These are phyloP conservation scores for Artemisia tridentata DNA, from an alignment of 129 eudicot genomes.

Conservation along the genomic window DNA sequence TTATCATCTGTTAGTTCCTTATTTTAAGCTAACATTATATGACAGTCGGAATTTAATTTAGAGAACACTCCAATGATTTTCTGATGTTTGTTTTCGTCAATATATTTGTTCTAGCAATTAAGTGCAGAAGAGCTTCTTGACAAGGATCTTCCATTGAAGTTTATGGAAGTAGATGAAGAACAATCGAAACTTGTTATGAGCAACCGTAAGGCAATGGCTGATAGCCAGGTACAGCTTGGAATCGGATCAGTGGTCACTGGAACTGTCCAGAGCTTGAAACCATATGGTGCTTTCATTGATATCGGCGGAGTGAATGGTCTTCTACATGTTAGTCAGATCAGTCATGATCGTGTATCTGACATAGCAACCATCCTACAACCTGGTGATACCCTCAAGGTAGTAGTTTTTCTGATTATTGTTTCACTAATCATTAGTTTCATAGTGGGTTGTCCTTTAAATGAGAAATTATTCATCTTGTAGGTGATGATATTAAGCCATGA, in stretches of 20 bases:
- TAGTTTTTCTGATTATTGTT: too few relatives aligned
- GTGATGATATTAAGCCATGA: constrained; percentile 94
- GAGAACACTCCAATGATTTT: too few relatives aligned
- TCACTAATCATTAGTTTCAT: too few relatives aligned
- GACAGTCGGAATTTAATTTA: too few relatives aligned
- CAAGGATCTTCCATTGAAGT: constrained; percentile 71
- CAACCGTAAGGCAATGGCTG: constrained; percentile 93
- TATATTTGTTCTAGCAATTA: background rate
- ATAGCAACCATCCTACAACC: constrained; percentile 88
- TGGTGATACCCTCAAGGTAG: constrained; percentile 83
- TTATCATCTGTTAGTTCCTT: constrained; percentile 58
- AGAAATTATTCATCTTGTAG: constrained; percentile 26
- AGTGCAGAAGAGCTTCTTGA: constrained; percentile 77
- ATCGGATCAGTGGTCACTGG: constrained; percentile 87
- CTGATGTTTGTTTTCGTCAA: too few relatives aligned
- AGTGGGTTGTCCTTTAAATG: too few relatives aligned
- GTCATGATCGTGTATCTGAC: constrained; percentile 94
- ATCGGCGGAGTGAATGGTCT: constrained; percentile 94
- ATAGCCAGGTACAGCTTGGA: constrained; percentile 90
- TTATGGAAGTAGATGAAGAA: constrained; percentile 94
- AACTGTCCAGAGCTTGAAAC: constrained; percentile 90
- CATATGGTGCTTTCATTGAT: constrained; percentile 88
- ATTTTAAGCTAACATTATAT: too few relatives aligned
- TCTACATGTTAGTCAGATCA: constrained; percentile 95
- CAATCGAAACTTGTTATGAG: constrained; percentile 79